Evolutionary conservation across 208 protist genomes (phyloP).

Genomic region (Sergeia podlipaevii): DNA sequence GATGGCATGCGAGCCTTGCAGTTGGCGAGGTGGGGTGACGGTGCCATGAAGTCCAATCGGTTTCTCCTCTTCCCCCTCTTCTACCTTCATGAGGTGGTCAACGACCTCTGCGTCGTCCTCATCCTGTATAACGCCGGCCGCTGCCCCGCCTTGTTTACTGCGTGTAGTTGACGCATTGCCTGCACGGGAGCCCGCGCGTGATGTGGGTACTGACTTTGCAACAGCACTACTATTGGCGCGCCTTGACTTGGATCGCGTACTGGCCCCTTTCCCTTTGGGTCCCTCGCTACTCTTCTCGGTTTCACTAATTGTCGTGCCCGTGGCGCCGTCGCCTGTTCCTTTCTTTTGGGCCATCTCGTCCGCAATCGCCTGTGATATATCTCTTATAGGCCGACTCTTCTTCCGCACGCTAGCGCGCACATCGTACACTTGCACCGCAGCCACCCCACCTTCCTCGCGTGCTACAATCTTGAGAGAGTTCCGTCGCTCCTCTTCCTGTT

Average conservation of each 20-base stretch:
- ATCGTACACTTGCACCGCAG: slow-evolving; percentile 79
- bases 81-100: too few relatives aligned
- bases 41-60: too few relatives aligned
- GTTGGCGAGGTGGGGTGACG: too few relatives aligned
- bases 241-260: slow-evolving; percentile 1
- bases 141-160: too few relatives aligned
- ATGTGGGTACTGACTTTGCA: slow-evolving; percentile 2
- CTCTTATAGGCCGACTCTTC: slow-evolving; percentile 66
- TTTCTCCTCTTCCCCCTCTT: too few relatives aligned
- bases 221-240: slow-evolving; percentile 2
- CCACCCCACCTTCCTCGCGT: slow-evolving; percentile 44
- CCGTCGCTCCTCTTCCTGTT: neutral
- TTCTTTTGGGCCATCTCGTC: slow-evolving; percentile 68
- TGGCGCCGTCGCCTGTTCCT: too few relatives aligned
- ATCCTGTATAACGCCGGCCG: neutral
- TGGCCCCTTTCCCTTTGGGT: neutral
- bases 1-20: too few relatives aligned
- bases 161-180: too few relatives aligned
- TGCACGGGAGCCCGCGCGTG: slow-evolving; percentile 6
- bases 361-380: slow-evolving; percentile 74
- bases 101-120: neutral
- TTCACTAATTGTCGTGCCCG: too few relatives aligned
- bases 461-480: slow-evolving; percentile 75
- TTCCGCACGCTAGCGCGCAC: slow-evolving; percentile 61
- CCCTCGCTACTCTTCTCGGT: slow-evolving; percentile 2